Evolutionary conservation across 192 early-diverging fungal genomes (phyloP), one percentile per base, ranked within the genome.

Genomic region (Coemansia sp.): DNA sequence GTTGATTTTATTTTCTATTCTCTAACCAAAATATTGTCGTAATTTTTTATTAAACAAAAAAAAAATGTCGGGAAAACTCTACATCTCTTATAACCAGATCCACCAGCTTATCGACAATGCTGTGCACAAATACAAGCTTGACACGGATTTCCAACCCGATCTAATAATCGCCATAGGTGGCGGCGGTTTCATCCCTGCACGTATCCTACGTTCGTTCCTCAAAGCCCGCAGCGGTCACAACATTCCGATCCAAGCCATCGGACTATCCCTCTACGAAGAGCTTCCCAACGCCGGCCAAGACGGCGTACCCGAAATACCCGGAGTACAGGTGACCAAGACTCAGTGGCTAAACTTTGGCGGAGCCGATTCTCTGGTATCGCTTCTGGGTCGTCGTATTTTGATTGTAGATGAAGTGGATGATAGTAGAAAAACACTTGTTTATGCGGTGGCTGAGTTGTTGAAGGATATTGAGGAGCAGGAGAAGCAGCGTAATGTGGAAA

Each of bases 321-420:
- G 86, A 29, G 83, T 83, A 20, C 82, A 88, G 61, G 90, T 92
- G 1, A 85, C 86, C 71, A 92, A 92, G 79, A 91, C 89, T 7
- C 91, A 92, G 68, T 92, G 91, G 91, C 82, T 92, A 49, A 90
- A 91, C 69, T 89, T 90, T 83, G 89, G 86, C 48, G 83, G 83
- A n/a, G 61, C 72, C 61, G 85, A 87, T 34, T 85, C 85, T 3
- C 82, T 87, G 48, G 82, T 81, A 10, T 85, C 84, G 12, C 75
- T 92, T 34, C 69, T 91, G 40, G 91, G 91, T 3, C 82, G 89
- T 45, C 81, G 82, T 69, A 91, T 92, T 57, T 67, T 92, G 38
- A 89, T 92, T 75, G 91, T 92, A 0, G 91, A 92, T 56, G 91
- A 92, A 48, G 89, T 92, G 14, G 91, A 92, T 62, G 91, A 92